A percentile compares a stretch with the other conserved stretches of the same genome.
These are phyloP conservation scores for Flaveria trinervia DNA, from an alignment of 129 eudicot species.

Conservation along the genomic window DNA sequence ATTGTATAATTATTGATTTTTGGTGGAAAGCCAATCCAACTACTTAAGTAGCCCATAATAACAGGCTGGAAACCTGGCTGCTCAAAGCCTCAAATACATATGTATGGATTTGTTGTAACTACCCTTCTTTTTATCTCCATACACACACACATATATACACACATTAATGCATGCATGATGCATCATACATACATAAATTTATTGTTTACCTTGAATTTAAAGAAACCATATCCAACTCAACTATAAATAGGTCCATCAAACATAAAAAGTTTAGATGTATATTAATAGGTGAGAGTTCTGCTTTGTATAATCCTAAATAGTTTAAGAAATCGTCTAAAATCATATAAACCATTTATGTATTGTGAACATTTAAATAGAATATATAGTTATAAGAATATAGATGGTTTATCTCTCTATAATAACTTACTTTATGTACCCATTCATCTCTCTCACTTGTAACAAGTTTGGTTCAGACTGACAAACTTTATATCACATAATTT, in stretches of 20 bases:
- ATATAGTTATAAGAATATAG: too few species aligned
- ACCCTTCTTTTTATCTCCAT: neutral
- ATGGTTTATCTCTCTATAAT: too few species aligned
- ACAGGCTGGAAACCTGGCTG: slow-evolving; percentile 34
- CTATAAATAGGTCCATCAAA: neutral
- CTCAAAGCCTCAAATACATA: neutral
- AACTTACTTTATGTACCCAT: too few species aligned
- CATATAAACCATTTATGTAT: too few species aligned
- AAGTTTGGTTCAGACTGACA: too few species aligned
- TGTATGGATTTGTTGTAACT: slow-evolving; percentile 35
- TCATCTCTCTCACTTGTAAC: too few species aligned
- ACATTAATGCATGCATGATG: neutral
- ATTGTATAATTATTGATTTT: neutral
- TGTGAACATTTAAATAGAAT: too few species aligned
- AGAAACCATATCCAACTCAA: neutral
- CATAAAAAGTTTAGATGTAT: neutral
- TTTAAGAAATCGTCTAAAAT: too few species aligned
- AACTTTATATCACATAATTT: too few species aligned
- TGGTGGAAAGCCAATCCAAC: neutral
- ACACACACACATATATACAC: neutral
- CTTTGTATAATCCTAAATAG: too few species aligned
- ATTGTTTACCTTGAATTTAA: neutral
- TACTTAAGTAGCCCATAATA: slow-evolving; percentile 20
- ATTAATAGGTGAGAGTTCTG: neutral
- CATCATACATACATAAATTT: slow-evolving; percentile 1